Evolutionary conservation across 2,329 filamentous ascomycete genomes (phyloP).

Genomic region (Graphilbum ipis-grandicollis): DNA sequence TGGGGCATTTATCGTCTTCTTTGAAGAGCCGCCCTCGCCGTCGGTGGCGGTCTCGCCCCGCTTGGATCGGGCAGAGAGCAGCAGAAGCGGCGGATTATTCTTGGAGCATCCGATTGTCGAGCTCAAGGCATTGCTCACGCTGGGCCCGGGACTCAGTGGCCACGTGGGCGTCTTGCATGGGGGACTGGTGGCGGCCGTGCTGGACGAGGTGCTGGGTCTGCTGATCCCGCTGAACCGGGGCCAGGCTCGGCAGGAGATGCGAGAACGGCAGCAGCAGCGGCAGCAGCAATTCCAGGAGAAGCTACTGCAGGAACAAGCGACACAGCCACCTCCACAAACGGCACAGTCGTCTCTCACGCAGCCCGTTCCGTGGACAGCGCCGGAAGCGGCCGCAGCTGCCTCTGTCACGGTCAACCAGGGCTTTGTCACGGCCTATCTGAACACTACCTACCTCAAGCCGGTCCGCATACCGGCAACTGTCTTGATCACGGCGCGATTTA

Average conservation of each 20-base stretch:
- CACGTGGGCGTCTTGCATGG: conserved; percentile 35
- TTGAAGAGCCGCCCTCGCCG: conserved; percentile 14
- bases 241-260: conserved; percentile 1
- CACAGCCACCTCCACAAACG: too few relatives aligned
- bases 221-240: conserved; percentile 24
- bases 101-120: conserved; percentile 10
- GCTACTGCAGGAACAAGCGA: too few relatives aligned
- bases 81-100: neutral
- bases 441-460: conserved; percentile 34
- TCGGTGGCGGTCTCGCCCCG: too few relatives aligned
- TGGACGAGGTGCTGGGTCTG: conserved; percentile 40
- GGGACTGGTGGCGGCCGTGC: conserved; percentile 36
- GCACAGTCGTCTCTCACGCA: neutral
- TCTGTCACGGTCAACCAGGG: conserved; percentile 9
- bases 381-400: conserved; percentile 5
- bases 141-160: conserved; percentile 36
- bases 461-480: conserved; percentile 30
- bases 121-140: conserved; percentile 17
- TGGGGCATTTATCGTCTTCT: conserved; percentile 23
- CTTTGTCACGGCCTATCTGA: conserved; percentile 34
- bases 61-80: too few relatives aligned
- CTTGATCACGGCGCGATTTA: conserved; percentile 25
- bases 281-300: neutral
- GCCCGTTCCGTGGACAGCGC: neutral
- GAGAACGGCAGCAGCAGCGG: neutral